A percentile compares a stretch with the other conserved stretches of the same genome.
Conservation (phyloP, 1,139 yeast genomes). For the Hyphopichia wangnamkhiaoensis region DNA sequence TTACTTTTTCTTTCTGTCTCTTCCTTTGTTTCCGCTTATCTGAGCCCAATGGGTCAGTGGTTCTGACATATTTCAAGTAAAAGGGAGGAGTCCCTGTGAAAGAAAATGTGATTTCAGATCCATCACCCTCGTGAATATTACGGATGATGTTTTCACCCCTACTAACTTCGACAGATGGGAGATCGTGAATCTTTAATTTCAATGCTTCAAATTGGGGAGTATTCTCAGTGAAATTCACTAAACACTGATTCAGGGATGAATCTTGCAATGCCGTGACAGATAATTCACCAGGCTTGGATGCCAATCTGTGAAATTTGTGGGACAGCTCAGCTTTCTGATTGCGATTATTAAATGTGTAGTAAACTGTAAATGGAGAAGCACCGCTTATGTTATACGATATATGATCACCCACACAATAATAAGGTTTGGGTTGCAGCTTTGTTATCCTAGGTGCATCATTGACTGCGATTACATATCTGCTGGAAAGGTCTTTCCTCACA, state of each 20-base stretch:
- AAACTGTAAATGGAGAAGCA: constrained; percentile 72
- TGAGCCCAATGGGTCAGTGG: constrained; percentile 51
- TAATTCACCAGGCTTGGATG: constrained; percentile 77
- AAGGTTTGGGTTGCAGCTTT: constrained; percentile 36
- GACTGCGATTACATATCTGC: constrained; percentile 50
- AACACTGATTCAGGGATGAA: constrained; percentile 69
- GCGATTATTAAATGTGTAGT: constrained; percentile 69
- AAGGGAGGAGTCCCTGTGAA: constrained; percentile 78
- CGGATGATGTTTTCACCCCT: constrained; percentile 71
- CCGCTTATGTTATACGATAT: constrained; percentile 78
- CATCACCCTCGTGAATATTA: constrained; percentile 90
- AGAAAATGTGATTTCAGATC: constrained; percentile 67
- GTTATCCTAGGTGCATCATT: constrained; percentile 76
- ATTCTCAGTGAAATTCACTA: constrained; percentile 54
- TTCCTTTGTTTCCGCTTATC: constrained; percentile 28
- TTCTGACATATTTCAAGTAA: constrained; percentile 55
- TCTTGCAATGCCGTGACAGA: constrained; percentile 72
- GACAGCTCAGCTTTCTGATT: constrained; percentile 61
- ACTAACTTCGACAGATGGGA: constrained; percentile 89
- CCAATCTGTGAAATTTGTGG: constrained; percentile 62
- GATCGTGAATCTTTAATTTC: constrained; percentile 62
- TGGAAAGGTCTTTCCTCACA: constrained; percentile 38
- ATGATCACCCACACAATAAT: constrained; percentile 91
- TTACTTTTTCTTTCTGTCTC: constrained; percentile 41
- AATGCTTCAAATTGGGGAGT: constrained; percentile 42